These are phyloP conservation scores for Geranomyces variabilis DNA, from an alignment of 192 early-diverging fungal genomes.

Conservation along the genomic window DNA sequence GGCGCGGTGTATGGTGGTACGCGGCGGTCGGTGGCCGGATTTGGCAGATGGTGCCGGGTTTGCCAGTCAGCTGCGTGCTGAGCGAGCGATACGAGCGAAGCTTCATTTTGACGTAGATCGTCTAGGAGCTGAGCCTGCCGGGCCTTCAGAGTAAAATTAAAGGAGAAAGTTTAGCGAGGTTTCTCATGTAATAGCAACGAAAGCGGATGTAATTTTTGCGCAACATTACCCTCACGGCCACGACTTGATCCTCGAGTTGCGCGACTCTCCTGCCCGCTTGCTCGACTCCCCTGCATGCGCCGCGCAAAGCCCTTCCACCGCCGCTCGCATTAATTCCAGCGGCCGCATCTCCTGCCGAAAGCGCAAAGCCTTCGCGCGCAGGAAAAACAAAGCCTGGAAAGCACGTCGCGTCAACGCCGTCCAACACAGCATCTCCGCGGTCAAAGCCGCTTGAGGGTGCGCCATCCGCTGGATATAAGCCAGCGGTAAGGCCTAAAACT, in stretches of 20 bases:
- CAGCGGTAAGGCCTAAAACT: background rate
- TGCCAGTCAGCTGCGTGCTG: background rate
- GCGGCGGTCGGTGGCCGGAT: background rate
- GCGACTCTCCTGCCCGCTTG: background rate
- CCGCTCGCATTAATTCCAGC: background rate
- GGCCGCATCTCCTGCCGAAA: background rate
- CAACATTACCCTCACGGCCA: slow-evolving; percentile 6
- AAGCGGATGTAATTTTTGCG: background rate
- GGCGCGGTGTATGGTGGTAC: background rate
- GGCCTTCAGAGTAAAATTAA: background rate
- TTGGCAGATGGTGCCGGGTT: background rate
- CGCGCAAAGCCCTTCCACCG: background rate
- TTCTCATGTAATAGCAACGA: too few relatives aligned
- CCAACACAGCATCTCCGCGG: background rate
- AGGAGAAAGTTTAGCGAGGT: background rate
- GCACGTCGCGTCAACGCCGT: slow-evolving; percentile 3
- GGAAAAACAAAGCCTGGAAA: slow-evolving; percentile 10
- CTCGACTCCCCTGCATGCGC: slow-evolving; percentile 9
- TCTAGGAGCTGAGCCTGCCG: slow-evolving; percentile 5
- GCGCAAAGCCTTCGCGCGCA: slow-evolving; percentile 4
- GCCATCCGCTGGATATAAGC: background rate
- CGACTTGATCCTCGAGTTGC: slow-evolving; percentile 3
- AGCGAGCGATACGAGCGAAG: background rate
- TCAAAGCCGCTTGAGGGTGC: background rate
- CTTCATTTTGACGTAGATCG: background rate